Percentiles rank a stretch among this genome's conserved stretches.
Evolutionary conservation across 176 grass and related monocot species (phyloP).

Genomic region (Oryza coarctata): DNA sequence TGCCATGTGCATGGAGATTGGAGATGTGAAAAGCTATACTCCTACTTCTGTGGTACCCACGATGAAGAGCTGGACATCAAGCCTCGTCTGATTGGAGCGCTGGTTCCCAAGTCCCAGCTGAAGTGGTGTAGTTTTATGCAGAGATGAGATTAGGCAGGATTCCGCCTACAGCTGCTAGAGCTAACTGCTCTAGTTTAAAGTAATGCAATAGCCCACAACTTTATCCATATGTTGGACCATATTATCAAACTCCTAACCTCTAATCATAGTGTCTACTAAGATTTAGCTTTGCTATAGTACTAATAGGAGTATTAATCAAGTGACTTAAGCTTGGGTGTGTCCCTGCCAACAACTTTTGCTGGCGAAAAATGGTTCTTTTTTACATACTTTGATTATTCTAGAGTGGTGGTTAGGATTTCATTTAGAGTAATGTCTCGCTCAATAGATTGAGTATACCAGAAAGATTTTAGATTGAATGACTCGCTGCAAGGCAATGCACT

Average conservation of each 20-base stretch:
- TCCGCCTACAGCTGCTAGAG: conserved; percentile 32
- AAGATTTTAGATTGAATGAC: conserved; percentile 3
- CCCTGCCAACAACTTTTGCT: conserved; percentile 17
- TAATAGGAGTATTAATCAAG: neutral
- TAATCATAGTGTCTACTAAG: conserved; percentile 11
- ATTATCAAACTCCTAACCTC: neutral
- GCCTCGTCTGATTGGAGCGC: conserved; percentile 36
- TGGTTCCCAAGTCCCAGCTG: conserved; percentile 23
- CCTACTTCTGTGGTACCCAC: conserved; percentile 6
- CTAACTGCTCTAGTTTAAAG: neutral
- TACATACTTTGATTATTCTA: conserved; percentile 3
- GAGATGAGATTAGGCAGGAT: conserved; percentile 37
- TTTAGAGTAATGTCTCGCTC: neutral
- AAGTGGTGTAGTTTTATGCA: conserved; percentile 37
- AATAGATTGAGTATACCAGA: neutral
- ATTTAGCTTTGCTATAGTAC: neutral
- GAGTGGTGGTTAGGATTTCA: conserved; percentile 38
- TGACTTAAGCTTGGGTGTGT: neutral
- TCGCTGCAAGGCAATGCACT: neutral
- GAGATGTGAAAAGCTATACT: conserved; percentile 24
- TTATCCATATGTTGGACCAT: conserved; percentile 21
- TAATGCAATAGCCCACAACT: conserved; percentile 32
- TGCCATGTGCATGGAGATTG: conserved; percentile 32
- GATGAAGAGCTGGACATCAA: conserved; percentile 14
- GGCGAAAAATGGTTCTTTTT: neutral